Evolutionary conservation across 108 stramenopile genomes (phyloP).

Genomic region (Nannochloropsis gaditana): DNA sequence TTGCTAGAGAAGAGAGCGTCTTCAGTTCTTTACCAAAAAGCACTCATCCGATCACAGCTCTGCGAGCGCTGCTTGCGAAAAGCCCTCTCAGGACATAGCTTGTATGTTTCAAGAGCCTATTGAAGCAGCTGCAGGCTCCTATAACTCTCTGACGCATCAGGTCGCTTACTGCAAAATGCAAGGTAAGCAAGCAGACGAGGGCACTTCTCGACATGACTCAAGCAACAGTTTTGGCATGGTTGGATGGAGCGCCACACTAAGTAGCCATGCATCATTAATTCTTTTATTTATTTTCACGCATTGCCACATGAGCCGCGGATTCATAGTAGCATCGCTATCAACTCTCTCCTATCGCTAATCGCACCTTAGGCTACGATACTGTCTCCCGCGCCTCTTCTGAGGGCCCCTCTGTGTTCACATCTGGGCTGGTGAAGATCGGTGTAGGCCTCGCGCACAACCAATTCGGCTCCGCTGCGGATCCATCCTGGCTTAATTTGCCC

Average conservation of each 20-base stretch:
- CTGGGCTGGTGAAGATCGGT: background rate
- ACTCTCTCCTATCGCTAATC: background rate
- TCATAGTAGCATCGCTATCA: no score
- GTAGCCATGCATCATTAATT: no score
- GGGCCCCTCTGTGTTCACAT: background rate
- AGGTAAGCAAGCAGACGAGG: background rate
- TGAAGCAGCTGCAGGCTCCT: background rate
- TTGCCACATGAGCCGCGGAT: no score
- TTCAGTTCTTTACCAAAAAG: background rate
- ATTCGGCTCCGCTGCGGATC: background rate
- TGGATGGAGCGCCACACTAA: no score
- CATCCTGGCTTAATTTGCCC: background rate
- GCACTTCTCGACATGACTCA: no score
- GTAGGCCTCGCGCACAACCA: background rate
- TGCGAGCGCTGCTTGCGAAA: constrained; percentile 8
- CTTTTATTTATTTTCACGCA: no score
- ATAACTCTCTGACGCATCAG: background rate
- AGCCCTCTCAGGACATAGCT: background rate
- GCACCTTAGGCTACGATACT: background rate
- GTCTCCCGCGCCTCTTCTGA: background rate
- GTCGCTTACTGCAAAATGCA: background rate
- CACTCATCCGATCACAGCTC: background rate
- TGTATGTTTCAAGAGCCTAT: background rate
- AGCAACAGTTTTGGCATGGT: no score
- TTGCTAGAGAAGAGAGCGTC: background rate